Conservation (phyloP, 257 asterid genomes). For the Cynanchum wilfordii region DNA sequence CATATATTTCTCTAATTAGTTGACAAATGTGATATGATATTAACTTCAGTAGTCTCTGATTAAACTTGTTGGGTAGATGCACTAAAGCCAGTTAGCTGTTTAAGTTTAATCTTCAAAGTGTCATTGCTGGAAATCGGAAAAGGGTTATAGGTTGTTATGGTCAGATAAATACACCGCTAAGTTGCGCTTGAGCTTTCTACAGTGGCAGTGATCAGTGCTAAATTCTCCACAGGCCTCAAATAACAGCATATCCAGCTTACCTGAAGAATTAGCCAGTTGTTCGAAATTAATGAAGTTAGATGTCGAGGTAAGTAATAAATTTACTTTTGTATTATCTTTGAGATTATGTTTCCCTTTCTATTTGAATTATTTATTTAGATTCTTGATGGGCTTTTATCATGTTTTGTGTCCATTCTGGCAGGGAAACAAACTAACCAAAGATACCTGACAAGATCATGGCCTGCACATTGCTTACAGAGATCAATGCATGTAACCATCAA, state of each 20-base stretch:
- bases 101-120: neutral
- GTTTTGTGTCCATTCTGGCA: slow-evolving; percentile 25
- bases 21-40: neutral
- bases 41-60: neutral
- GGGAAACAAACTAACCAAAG: slow-evolving; percentile 77
- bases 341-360: slow-evolving; percentile 1
- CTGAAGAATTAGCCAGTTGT: slow-evolving; percentile 80
- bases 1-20: neutral
- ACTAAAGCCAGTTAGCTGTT: neutral
- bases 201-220: slow-evolving; percentile 17
- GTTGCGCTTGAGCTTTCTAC: slow-evolving; percentile 10
- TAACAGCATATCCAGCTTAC: slow-evolving; percentile 74
- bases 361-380: slow-evolving; percentile 14
- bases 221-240: slow-evolving; percentile 72
- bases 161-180: neutral
- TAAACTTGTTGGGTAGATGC: neutral
- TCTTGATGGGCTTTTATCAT: slow-evolving; percentile 1
- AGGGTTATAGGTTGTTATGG: neutral
- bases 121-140: neutral
- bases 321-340: neutral
- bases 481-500: slow-evolving; percentile 84
- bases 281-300: slow-evolving; percentile 69
- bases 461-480: slow-evolving; percentile 75
- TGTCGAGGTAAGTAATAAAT: slow-evolving; percentile 52
- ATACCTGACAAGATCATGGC: slow-evolving; percentile 58